Percentiles rank a stretch among this genome's conserved stretches.
phyloP scores from a whole-genome alignment of 495 filamentous ascomycete species.

The Haplographium delicatum region DNA sequence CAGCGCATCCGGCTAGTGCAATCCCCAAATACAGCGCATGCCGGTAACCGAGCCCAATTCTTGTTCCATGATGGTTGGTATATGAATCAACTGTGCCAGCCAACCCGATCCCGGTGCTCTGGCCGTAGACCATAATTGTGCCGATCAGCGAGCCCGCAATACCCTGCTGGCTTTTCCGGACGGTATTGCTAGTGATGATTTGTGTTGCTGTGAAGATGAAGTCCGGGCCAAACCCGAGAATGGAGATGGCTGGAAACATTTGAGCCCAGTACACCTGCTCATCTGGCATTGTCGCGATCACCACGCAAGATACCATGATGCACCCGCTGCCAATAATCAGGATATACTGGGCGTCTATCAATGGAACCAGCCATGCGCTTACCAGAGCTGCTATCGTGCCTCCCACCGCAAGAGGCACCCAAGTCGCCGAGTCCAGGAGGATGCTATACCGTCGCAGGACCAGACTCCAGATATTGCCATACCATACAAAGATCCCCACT shows the following conservation, averaged over 20 bases:
- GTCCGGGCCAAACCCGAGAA: conserved; percentile 42
- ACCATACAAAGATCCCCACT: conserved; percentile 44
- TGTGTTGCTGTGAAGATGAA: conserved; percentile 46
- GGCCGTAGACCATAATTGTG: conserved; percentile 43
- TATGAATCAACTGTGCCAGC: conserved; percentile 41
- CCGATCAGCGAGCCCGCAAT: conserved; percentile 46
- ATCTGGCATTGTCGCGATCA: conserved; percentile 44
- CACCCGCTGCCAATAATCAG: conserved; percentile 29
- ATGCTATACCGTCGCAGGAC: conserved; percentile 38
- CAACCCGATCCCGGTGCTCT: conserved; percentile 43
- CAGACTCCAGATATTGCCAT: conserved; percentile 39
- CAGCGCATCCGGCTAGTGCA: conserved; percentile 34
- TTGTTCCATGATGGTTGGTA: conserved; percentile 18
- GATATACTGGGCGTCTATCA: neutral
- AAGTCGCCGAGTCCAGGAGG: conserved; percentile 39
- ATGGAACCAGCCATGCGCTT: neutral
- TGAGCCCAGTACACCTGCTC: conserved; percentile 47
- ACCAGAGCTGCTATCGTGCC: conserved; percentile 42
- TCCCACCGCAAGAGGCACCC: conserved; percentile 42
- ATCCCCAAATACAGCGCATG: conserved; percentile 39
- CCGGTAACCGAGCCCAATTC: conserved; percentile 32
- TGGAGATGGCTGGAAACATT: conserved; percentile 41
- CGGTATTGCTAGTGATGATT: conserved; percentile 49
- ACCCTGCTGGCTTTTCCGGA: conserved; percentile 41
- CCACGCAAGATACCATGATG: conserved; percentile 31